Base-by-base conservation (phyloP, 306 rosid species). In the Medicago lupulina region DNA sequence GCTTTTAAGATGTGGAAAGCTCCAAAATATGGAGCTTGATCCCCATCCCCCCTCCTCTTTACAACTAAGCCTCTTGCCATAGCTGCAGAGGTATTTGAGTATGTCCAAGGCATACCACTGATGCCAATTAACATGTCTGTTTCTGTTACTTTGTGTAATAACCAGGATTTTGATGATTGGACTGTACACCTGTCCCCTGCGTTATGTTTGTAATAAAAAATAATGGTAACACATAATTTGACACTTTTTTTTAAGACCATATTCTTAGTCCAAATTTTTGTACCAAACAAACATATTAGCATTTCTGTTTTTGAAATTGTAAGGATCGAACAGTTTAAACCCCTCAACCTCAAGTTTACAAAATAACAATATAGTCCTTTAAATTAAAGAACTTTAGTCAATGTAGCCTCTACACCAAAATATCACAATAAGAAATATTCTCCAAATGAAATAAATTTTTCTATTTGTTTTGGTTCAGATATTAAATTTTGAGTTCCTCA, bases 1-100 rank as follows among this genome's bases (percentile, higher is more conserved):
- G 98, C 99, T 72, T 95, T 95, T 85, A 95, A 92, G 89, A 89
- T 95, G 16, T 95, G 99, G 97, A 95, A 92, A 85, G 97, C 97
- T 75, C 98, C 99, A 59, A 92, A 95, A 74, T 95, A 95, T 71
- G 99, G 98, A 84, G 99, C 99, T 38, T 95, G 80, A 92, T 62
- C 74, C 13, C 23, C 8, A 44, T 38, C 55, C n/a, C 41, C 5
- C 43, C 38, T 36, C 31, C 64, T 43, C 25, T 18, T 41, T 46
- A 21, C 67, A 65, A 59, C 61, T 76, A 2, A 31, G 60, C n/a
- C 28, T 63, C 75, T 59, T 58, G 53, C 60, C 61, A 58, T 19
- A 21, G 64, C 71, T 51, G 40, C 70, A 74, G 17, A 65, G 70
- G 14, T 39, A 70, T 49, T 64, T 74, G 50, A 76, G 15, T 53